phyloP scores from a whole-genome alignment of 345 rosid species.

The Zanthoxylum bungeanum region DNA sequence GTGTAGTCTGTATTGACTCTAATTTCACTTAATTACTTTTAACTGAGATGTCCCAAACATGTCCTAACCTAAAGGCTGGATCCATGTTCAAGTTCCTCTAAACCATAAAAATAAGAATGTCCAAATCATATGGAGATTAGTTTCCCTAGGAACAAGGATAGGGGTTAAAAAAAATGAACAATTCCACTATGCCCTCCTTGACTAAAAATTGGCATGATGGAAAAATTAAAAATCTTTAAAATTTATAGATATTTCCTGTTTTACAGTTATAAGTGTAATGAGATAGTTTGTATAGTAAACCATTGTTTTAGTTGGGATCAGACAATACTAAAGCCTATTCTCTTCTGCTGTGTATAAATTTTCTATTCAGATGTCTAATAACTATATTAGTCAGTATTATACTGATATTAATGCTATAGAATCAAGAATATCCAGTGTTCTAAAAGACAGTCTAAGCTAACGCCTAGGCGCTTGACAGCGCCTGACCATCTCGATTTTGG shows the following conservation, averaged over 20 bases:
- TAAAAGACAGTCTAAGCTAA: too few relatives aligned
- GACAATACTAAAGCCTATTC: background rate
- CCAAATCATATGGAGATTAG: background rate
- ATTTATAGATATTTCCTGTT: background rate
- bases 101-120: background rate
- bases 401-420: background rate
- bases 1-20: background rate
- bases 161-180: background rate
- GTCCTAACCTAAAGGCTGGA: background rate
- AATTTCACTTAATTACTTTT: background rate
- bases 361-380: background rate
- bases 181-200: background rate
- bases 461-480: too few relatives aligned
- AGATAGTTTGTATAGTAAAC: background rate
- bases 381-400: background rate
- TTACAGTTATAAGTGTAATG: background rate
- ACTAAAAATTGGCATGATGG: background rate
- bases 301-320: background rate
- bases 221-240: background rate
- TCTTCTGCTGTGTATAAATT: background rate
- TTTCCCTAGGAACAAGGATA: background rate
- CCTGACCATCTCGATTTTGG: too few relatives aligned
- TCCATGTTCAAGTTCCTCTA: background rate
- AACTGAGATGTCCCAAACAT: background rate
- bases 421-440: background rate